Conservation (phyloP, 2,329 filamentous ascomycete genomes). For the Corynespora cassiicola region DNA sequence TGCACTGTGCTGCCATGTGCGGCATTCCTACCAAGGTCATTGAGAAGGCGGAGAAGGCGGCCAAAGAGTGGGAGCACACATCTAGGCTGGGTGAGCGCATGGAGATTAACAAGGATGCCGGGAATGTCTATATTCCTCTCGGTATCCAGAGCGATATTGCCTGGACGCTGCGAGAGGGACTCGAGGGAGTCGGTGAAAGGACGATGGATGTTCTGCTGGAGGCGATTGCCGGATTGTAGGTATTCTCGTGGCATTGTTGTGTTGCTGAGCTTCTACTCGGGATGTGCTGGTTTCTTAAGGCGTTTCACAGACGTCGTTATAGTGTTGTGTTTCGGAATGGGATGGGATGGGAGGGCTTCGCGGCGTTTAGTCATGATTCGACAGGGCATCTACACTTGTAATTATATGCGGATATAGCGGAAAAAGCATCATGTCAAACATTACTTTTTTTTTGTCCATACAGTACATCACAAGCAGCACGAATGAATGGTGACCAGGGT, state of each 20-base stretch:
- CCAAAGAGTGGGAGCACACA: constrained; percentile 93
- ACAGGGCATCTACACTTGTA: too few species aligned
- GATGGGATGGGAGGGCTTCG: too few species aligned
- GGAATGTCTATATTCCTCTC: constrained; percentile 80
- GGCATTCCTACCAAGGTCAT: constrained; percentile 86
- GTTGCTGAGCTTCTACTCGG: background rate
- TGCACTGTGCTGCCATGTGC: constrained; percentile 99
- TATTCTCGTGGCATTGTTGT: constrained; percentile 1
- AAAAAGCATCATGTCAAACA: too few species aligned
- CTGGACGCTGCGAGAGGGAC: constrained; percentile 70
- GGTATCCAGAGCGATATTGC: constrained; percentile 89
- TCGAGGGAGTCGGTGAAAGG: constrained; percentile 53
- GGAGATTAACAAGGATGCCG: constrained; percentile 72
- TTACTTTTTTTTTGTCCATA: too few species aligned
- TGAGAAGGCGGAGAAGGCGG: constrained; percentile 84
- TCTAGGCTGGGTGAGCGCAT: constrained; percentile 87
- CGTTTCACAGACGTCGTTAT: too few species aligned
- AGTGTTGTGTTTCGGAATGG: too few species aligned
- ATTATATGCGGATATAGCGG: too few species aligned
- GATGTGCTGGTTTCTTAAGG: background rate
- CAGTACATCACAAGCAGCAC: too few species aligned
- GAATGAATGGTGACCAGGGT: too few species aligned
- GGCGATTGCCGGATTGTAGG: constrained; percentile 62
- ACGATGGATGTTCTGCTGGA: constrained; percentile 63
- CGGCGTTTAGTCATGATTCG: too few species aligned